A percentile compares a stretch with the other conserved stretches of the same genome.
These are phyloP conservation scores for Penicillium sp. DNA, from an alignment of 2,329 filamentous ascomycete species.

Conservation along the genomic window DNA sequence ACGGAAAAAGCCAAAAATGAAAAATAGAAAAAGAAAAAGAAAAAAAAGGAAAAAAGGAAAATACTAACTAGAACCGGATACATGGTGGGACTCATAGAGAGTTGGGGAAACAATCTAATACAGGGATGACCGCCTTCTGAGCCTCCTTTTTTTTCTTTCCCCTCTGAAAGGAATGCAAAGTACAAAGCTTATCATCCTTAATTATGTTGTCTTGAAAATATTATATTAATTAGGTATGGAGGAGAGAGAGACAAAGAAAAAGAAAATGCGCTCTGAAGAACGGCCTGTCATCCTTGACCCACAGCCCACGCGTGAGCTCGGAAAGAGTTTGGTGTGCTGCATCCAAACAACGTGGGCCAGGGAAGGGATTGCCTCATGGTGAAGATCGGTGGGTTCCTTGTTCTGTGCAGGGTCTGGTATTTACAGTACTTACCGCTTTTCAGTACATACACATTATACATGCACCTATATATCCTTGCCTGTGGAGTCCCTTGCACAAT, in stretches of 20 bases:
- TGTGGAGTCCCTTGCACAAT: not conserved
- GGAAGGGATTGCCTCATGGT: slow-evolving; percentile 28
- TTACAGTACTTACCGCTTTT: not conserved
- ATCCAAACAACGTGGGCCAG: slow-evolving; percentile 39
- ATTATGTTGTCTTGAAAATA: not conserved
- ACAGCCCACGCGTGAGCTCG: slow-evolving; percentile 37
- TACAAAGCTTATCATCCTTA: not conserved
- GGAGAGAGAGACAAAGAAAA: slow-evolving; percentile 4
- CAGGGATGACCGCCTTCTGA: not conserved
- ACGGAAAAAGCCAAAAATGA: not conserved
- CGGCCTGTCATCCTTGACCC: slow-evolving; percentile 40
- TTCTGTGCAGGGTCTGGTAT: slow-evolving; percentile 13
- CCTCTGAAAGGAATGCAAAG: not conserved
- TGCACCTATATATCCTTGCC: not conserved
- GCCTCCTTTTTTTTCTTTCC: not conserved
- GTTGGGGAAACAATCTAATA: not conserved
- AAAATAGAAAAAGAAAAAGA: not conserved
- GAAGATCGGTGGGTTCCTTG: slow-evolving; percentile 26
- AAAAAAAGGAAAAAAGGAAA: not conserved
- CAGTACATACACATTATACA: not conserved
- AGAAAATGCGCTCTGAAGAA: not conserved
- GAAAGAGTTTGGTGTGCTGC: slow-evolving; percentile 39
- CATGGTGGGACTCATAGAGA: not conserved
- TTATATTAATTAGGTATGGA: no score
- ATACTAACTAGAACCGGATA: not conserved